phyloP scores from a whole-genome alignment of 73 alveolate species.

The Paramecium primaurelia region DNA sequence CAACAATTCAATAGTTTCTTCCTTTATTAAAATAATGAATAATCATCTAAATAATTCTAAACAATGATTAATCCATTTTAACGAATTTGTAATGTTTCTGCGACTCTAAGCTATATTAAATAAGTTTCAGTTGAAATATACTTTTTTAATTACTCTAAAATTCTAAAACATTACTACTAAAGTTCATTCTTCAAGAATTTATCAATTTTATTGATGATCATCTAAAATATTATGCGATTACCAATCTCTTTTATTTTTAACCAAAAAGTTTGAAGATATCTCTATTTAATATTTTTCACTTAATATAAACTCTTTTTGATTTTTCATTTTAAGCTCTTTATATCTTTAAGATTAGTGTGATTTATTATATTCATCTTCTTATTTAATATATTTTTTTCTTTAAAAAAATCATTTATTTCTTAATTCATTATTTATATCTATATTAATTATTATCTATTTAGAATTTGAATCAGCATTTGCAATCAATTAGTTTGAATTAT shows the following conservation, averaged over 20 bases:
- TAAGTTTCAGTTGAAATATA: neutral
- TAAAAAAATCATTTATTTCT: no score
- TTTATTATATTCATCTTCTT: no score
- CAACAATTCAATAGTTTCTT: neutral
- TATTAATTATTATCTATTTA: neutral
- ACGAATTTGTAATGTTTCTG: neutral
- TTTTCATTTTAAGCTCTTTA: no score
- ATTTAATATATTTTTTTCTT: no score
- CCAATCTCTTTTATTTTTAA: no score
- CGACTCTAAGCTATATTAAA: neutral
- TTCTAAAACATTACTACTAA: neutral
- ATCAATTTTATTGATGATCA: neutral
- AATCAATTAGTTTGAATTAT: no score
- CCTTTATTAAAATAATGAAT: neutral
- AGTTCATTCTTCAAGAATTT: neutral
- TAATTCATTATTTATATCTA: neutral
- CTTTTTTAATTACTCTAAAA: no score
- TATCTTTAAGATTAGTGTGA: no score
- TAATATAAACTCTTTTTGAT: no score
- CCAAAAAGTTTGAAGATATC: no score
- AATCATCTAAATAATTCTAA: neutral
- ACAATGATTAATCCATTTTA: neutral
- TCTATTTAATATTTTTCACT: no score
- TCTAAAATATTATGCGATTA: neutral
- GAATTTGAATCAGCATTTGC: no score